phyloP scores from a whole-genome alignment of 306 rosid species.

The Rosa multiflora region DNA sequence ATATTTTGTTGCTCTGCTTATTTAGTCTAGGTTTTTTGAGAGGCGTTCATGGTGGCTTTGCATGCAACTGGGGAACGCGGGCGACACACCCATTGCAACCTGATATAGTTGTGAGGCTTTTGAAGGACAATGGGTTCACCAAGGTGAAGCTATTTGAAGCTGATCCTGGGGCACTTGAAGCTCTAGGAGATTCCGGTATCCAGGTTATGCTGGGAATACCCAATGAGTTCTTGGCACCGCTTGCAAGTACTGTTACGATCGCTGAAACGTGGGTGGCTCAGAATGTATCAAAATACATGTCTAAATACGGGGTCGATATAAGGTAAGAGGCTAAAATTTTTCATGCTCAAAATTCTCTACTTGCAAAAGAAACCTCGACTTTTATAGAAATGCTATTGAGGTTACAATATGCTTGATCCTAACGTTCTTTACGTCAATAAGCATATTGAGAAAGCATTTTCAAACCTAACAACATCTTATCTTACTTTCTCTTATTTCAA shows the following conservation, averaged over 20 bases:
- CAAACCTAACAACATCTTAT: neutral
- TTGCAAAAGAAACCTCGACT: neutral
- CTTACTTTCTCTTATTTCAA: neutral
- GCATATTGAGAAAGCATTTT: neutral
- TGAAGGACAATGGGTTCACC: slow-evolving; percentile 80
- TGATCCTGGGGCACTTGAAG: slow-evolving; percentile 64
- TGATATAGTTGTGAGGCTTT: slow-evolving; percentile 52
- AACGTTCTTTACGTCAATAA: neutral
- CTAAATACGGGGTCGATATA: slow-evolving; percentile 65
- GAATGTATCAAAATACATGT: slow-evolving; percentile 67
- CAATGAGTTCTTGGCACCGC: slow-evolving; percentile 64
- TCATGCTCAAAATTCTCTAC: neutral
- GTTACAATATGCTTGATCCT: neutral
- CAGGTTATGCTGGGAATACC: slow-evolving; percentile 92
- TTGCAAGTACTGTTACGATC: slow-evolving; percentile 57
- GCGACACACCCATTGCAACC: slow-evolving; percentile 73
- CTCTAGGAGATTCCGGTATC: slow-evolving; percentile 76
- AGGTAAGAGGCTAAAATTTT: slow-evolving; percentile 40
- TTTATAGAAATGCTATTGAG: neutral
- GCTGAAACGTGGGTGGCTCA: slow-evolving; percentile 78
- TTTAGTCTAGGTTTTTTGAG: slow-evolving; percentile 37
- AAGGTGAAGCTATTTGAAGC: slow-evolving; percentile 95
- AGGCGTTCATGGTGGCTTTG: slow-evolving; percentile 63
- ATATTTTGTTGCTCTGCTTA: slow-evolving; percentile 46
- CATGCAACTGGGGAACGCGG: slow-evolving; percentile 84